Conservation (phyloP, 169 alveolate genomes). For the Plasmodium malariae region DNA sequence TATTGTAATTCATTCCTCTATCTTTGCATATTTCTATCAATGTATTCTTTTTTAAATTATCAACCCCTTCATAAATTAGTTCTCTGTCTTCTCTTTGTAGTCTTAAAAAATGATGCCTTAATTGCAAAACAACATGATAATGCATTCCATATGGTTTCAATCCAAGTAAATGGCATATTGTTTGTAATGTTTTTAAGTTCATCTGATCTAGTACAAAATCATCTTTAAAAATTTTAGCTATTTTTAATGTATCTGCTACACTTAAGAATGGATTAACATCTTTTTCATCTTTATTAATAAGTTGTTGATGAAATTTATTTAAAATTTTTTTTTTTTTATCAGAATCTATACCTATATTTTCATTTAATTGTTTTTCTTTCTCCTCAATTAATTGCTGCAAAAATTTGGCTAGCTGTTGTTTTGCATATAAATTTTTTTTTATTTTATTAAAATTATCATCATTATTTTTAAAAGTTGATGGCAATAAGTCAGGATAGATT, state of each 20-base stretch:
- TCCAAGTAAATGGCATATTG: slow-evolving; percentile 89
- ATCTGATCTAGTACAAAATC: slow-evolving; percentile 90
- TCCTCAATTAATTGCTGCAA: slow-evolving; percentile 88
- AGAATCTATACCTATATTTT: slow-evolving; percentile 82
- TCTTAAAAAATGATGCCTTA: slow-evolving; percentile 87
- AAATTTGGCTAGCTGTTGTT: slow-evolving; percentile 90
- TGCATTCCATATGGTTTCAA: slow-evolving; percentile 89
- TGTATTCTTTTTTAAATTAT: slow-evolving; percentile 86
- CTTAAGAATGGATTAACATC: slow-evolving; percentile 87
- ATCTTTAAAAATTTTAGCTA: slow-evolving; percentile 88
- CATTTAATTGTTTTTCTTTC: slow-evolving; percentile 78
- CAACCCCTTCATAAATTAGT: slow-evolving; percentile 92
- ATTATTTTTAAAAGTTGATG: slow-evolving; percentile 89
- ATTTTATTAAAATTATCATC: slow-evolving; percentile 84
- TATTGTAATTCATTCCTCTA: slow-evolving; percentile 89
- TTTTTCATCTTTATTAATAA: slow-evolving; percentile 83
- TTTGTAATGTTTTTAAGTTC: slow-evolving; percentile 90
- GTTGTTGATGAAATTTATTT: slow-evolving; percentile 87
- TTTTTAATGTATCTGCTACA: slow-evolving; percentile 82
- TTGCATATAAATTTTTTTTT: slow-evolving; percentile 89
- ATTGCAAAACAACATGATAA: slow-evolving; percentile 89
- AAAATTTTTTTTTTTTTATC: slow-evolving; percentile 84
- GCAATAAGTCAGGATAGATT: slow-evolving; percentile 91
- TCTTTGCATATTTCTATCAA: slow-evolving; percentile 89
- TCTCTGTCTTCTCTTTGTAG: slow-evolving; percentile 90